Percentiles rank a stretch among this genome's conserved stretches.
phyloP scores from a whole-genome alignment of 129 eudicot genomes.

The Glebionis coronaria region DNA sequence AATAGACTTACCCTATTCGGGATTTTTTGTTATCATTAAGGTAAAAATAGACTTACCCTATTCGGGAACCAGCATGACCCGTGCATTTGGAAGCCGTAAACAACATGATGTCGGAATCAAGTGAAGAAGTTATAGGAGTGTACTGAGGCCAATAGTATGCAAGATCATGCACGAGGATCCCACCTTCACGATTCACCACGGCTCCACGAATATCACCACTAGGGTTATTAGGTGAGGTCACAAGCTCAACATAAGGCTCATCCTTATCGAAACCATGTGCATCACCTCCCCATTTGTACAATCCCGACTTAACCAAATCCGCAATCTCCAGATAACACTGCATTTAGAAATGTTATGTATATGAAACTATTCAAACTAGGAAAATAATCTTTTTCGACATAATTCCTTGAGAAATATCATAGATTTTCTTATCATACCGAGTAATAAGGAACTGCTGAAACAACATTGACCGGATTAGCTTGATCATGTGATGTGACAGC shows the following conservation, averaged over 20 bases:
- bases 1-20: no score
- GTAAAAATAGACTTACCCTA: conserved; percentile 47
- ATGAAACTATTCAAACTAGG: background rate
- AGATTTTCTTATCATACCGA: conserved; percentile 40
- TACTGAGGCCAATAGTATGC: conserved; percentile 97
- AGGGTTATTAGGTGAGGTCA: conserved; percentile 89
- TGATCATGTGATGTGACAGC: conserved; percentile 48
- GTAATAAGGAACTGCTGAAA: conserved; percentile 73
- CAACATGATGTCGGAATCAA: conserved; percentile 63
- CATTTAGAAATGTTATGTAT: background rate
- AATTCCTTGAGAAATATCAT: no score
- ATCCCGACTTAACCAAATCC: conserved; percentile 46
- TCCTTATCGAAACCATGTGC: conserved; percentile 55
- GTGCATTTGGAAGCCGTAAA: conserved; percentile 87
- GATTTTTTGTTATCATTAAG: background rate
- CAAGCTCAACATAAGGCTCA: conserved; percentile 71
- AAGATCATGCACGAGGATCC: conserved; percentile 63
- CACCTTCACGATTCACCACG: conserved; percentile 48
- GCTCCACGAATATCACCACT: conserved; percentile 58
- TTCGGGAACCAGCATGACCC: conserved; percentile 93
- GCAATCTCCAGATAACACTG: conserved; percentile 59
- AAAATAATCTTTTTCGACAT: background rate
- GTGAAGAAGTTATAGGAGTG: conserved; percentile 59
- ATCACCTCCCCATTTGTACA: conserved; percentile 84
- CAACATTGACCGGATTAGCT: conserved; percentile 44